phyloP scores from a whole-genome alignment of 2,329 filamentous ascomycete genomes.

The Colletotrichum tropicale region DNA sequence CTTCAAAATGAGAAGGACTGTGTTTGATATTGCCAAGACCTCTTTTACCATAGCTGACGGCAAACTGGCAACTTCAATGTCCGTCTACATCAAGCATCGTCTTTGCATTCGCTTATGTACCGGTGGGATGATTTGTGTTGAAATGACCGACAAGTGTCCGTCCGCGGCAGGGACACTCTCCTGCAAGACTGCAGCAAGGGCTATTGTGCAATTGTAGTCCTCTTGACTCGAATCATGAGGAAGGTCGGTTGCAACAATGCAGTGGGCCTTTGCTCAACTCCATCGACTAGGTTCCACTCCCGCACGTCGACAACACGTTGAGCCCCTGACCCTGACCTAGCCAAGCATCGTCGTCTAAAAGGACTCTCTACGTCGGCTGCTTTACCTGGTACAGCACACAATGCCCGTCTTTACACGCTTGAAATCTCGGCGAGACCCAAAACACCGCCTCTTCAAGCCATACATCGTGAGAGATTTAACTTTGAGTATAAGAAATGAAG shows the following conservation, averaged over 20 bases:
- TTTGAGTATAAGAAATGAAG: not conserved
- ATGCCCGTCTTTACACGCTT: not conserved
- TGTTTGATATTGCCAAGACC: not conserved
- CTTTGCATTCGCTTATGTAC: not conserved
- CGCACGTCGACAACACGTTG: not conserved
- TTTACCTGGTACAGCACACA: not conserved
- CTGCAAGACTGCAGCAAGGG: not conserved
- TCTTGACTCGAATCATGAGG: not conserved
- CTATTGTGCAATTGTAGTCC: not conserved
- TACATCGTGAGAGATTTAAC: not conserved
- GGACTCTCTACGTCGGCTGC: not conserved
- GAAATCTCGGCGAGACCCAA: not conserved
- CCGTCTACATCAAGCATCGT: not conserved
- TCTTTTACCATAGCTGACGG: not conserved
- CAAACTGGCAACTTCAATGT: not conserved
- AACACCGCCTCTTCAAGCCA: not conserved
- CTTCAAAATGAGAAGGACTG: not conserved
- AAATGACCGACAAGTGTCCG: not conserved
- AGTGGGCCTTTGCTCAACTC: not conserved
- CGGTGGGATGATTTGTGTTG: not conserved
- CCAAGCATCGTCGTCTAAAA: not conserved
- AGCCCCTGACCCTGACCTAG: not conserved
- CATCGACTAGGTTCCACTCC: not conserved
- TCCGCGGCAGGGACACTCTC: not conserved
- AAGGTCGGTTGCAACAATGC: not conserved